These are phyloP conservation scores for Penstemon davidsonii DNA, from an alignment of 257 asterid species.

Conservation along the genomic window DNA sequence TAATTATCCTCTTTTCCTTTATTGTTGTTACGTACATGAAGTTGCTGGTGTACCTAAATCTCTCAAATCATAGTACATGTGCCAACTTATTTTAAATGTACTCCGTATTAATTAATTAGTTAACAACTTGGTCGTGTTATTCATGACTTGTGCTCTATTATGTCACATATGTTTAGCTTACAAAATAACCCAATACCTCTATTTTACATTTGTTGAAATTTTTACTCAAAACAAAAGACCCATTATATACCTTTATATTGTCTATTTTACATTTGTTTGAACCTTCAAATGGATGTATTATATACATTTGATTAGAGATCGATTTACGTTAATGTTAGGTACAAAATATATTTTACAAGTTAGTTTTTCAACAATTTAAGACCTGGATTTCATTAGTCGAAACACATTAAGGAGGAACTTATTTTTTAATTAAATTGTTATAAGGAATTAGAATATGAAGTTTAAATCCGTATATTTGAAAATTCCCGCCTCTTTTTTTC, in stretches of 20 bases:
- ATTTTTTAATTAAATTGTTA: too few species aligned
- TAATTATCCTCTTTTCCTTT: neutral
- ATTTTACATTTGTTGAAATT: too few species aligned
- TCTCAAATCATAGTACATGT: slow-evolving; percentile 17
- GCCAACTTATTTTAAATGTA: slow-evolving; percentile 6
- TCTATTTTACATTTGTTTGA: too few species aligned
- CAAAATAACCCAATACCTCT: neutral
- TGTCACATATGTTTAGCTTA: slow-evolving; percentile 1
- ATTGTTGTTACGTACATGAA: neutral
- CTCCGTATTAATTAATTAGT: neutral
- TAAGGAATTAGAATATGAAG: too few species aligned
- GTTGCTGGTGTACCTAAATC: slow-evolving; percentile 3
- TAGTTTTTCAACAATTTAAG: too few species aligned
- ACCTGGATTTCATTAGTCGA: too few species aligned
- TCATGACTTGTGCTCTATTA: neutral
- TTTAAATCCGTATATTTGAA: neutral
- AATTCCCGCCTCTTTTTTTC: neutral
- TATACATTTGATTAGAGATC: neutral
- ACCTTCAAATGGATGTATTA: neutral
- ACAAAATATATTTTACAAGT: too few species aligned
- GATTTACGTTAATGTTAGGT: neutral
- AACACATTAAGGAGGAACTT: too few species aligned
- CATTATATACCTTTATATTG: too few species aligned
- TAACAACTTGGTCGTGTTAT: slow-evolving; percentile 5
- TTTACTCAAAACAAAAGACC: neutral